These are phyloP conservation scores for Hortaea werneckii DNA, from an alignment of 2,329 filamentous ascomycete species.

Conservation along the genomic window DNA sequence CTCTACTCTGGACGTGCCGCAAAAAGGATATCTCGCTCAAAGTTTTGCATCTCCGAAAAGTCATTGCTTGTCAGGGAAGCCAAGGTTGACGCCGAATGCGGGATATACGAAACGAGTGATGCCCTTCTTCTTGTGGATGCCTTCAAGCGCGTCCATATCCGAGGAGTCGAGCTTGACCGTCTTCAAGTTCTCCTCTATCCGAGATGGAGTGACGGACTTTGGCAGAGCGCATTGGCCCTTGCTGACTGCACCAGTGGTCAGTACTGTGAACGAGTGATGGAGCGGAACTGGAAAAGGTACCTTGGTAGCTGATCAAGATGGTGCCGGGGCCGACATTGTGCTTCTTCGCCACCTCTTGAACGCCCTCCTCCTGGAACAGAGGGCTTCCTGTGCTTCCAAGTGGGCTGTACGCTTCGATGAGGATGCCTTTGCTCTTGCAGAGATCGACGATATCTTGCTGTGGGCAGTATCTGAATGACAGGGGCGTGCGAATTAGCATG, in stretches of 20 bases:
- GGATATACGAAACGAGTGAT: conserved; percentile 40
- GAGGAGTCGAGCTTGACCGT: conserved; percentile 53
- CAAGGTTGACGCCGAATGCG: conserved; percentile 38
- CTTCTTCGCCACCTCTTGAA: conserved; percentile 41
- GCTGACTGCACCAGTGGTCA: conserved; percentile 41
- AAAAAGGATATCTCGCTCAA: not conserved
- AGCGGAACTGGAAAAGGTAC: conserved; percentile 35
- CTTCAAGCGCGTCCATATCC: conserved; percentile 47
- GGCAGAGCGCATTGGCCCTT: conserved; percentile 61
- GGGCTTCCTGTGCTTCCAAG: conserved; percentile 40
- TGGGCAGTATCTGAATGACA: conserved; percentile 39
- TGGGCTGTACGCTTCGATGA: conserved; percentile 58
- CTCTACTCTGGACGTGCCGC: not conserved
- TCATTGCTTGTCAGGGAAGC: conserved; percentile 37
- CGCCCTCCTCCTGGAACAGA: conserved; percentile 37
- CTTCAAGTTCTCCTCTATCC: conserved; percentile 61
- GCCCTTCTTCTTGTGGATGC: conserved; percentile 37
- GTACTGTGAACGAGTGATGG: not conserved
- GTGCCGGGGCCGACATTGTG: conserved; percentile 40
- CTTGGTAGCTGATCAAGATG: conserved; percentile 61
- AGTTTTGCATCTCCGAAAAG: not conserved
- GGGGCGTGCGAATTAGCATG: too few species aligned
- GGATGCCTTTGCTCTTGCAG: conserved; percentile 58
- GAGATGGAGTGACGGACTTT: conserved; percentile 58
- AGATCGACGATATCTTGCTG: conserved; percentile 63